These are phyloP conservation scores for Lasiodiplodia sp. DNA, from an alignment of 2,329 filamentous ascomycete species.

Conservation along the genomic window DNA sequence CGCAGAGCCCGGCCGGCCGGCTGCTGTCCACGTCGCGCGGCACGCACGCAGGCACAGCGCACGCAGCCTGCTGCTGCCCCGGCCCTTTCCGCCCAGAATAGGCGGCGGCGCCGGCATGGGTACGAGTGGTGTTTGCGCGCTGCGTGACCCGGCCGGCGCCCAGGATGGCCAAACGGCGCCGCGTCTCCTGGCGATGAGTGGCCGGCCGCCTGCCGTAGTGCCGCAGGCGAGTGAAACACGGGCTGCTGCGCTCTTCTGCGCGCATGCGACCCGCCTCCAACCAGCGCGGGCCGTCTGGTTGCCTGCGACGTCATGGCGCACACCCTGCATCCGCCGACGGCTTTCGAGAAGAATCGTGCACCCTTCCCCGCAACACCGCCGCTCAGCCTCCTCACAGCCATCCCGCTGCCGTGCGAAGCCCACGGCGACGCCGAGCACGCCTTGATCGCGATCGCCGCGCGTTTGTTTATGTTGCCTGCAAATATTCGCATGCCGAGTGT, in stretches of 20 bases:
- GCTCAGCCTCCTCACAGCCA: slow-evolving; percentile 26
- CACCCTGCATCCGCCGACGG: slow-evolving; percentile 16
- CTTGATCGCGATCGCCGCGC: slow-evolving; percentile 6
- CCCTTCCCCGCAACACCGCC: slow-evolving; percentile 24
- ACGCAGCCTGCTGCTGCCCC: slow-evolving; percentile 2
- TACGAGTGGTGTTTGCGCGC: slow-evolving; percentile 17
- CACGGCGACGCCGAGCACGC: not conserved
- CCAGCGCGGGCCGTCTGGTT: slow-evolving; percentile 18
- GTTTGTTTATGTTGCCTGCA: slow-evolving; percentile 14
- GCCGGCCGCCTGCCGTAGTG: not conserved
- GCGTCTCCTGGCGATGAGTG: slow-evolving; percentile 8
- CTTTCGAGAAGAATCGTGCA: slow-evolving; percentile 27
- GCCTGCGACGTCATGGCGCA: slow-evolving; percentile 17
- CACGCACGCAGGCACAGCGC: slow-evolving; percentile 16
- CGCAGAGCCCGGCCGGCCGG: not conserved
- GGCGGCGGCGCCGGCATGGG: slow-evolving; percentile 12
- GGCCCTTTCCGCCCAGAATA: slow-evolving; percentile 18
- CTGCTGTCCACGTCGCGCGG: slow-evolving; percentile 19
- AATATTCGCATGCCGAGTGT: slow-evolving; percentile 24
- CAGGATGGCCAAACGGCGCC: slow-evolving; percentile 16
- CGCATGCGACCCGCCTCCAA: slow-evolving; percentile 1
- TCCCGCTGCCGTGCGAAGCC: slow-evolving; percentile 3
- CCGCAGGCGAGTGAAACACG: slow-evolving; percentile 9
- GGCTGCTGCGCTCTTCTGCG: slow-evolving; percentile 11
- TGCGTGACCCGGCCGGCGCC: slow-evolving; percentile 10